Percentiles rank a stretch among this genome's conserved stretches.
Evolutionary conservation across 805 yeast genomes (phyloP).

Genomic region (Metschnikowia noctiluminum): DNA sequence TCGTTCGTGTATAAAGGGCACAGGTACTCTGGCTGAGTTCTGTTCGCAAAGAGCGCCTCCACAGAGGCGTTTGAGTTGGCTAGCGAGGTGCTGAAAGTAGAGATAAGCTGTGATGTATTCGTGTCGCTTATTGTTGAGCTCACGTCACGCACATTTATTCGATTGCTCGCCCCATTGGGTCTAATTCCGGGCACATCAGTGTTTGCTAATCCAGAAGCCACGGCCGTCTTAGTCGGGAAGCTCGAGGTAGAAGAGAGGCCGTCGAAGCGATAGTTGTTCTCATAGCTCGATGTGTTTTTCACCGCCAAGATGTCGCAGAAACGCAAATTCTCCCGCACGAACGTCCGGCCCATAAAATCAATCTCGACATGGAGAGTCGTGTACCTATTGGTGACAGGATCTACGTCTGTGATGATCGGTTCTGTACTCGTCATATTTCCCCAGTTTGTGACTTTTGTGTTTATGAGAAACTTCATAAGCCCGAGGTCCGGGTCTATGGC

Average conservation of each 20-base stretch:
- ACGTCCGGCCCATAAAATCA: slow-evolving; percentile 41
- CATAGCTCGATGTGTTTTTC: slow-evolving; percentile 29
- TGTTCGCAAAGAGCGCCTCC: slow-evolving; percentile 21
- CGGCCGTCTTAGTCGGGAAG: neutral
- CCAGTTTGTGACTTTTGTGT: slow-evolving; percentile 24
- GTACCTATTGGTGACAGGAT: slow-evolving; percentile 42
- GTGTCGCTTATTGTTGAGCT: neutral
- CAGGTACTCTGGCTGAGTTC: slow-evolving; percentile 25
- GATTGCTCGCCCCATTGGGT: neutral
- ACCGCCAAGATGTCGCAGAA: slow-evolving; percentile 43
- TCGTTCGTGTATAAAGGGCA: slow-evolving; percentile 40
- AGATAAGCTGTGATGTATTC: too few species aligned
- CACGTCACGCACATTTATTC: neutral
- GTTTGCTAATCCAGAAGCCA: slow-evolving; percentile 1
- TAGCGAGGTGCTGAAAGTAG: neutral
- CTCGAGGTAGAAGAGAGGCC: neutral
- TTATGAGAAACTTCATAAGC: slow-evolving; percentile 33
- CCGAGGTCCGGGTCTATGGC: slow-evolving; percentile 30
- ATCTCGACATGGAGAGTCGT: slow-evolving; percentile 48
- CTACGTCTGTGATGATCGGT: slow-evolving; percentile 40
- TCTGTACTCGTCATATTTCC: slow-evolving; percentile 3
- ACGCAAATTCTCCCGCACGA: slow-evolving; percentile 38
- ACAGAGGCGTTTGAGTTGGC: slow-evolving; percentile 19
- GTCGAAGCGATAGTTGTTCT: slow-evolving; percentile 26
- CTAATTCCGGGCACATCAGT: slow-evolving; percentile 1